Conservation (phyloP, 345 rosid species). For the Erucastrum elatum region DNA sequence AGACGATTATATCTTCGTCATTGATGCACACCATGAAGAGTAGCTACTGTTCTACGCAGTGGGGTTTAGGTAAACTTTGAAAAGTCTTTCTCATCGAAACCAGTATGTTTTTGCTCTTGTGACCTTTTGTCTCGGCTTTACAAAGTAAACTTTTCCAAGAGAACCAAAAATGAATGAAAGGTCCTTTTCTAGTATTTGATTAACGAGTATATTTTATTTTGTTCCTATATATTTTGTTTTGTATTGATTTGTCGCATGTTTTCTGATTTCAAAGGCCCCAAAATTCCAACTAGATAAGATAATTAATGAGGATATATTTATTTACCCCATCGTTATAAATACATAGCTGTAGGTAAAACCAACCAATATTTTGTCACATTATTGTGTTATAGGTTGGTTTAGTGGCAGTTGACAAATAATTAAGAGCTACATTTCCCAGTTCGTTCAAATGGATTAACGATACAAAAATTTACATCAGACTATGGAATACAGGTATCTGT, state of each 20-base stretch:
- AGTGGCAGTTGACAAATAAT: not conserved
- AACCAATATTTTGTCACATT: not conserved
- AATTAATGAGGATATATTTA: not conserved
- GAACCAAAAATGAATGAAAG: conserved; percentile 3
- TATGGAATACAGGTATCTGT: not conserved
- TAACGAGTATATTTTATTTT: not conserved
- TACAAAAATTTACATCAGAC: too few species aligned
- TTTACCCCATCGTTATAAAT: not conserved
- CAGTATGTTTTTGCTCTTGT: conserved; percentile 1
- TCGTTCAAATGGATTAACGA: not conserved
- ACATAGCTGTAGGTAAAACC: not conserved
- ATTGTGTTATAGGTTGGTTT: not conserved
- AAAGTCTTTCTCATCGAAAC: conserved; percentile 15
- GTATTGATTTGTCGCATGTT: not conserved
- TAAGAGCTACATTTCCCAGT: not conserved
- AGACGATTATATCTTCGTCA: conserved; percentile 22
- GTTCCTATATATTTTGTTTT: too few species aligned
- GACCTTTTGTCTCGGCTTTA: conserved; percentile 14
- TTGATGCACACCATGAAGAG: conserved; percentile 25
- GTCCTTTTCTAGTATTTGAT: not conserved
- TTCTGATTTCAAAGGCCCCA: not conserved
- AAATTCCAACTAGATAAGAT: conserved; percentile 3
- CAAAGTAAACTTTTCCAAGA: not conserved
- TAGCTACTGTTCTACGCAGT: conserved; percentile 16
- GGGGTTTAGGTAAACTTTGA: conserved; percentile 23